Evolutionary conservation across 805 yeast species (phyloP), one percentile per base, ranked within the genome.

Genomic region (Wickerhamiella sergipiensis): DNA sequence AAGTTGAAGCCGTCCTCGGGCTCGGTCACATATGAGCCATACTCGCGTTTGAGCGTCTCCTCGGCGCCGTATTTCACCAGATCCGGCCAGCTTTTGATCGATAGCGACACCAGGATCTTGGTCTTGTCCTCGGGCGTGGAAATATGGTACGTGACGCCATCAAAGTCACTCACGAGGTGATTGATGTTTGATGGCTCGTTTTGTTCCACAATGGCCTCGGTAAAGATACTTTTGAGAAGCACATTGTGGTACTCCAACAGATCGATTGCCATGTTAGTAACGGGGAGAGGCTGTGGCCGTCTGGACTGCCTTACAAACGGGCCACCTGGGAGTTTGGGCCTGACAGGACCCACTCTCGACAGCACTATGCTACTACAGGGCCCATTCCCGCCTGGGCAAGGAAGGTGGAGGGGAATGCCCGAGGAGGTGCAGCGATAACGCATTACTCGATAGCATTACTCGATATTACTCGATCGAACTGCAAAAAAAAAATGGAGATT

Each of bases 131-230:
- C 88, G 2, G 89, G 85, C n/a, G 94, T 90, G 46, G 95, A 83
- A 54, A 92, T 73, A 67, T 90, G 97, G 68, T 85, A 89, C 29
- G 92, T 85, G 47, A 96, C 95, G 70, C 87, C 87, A 67, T 92
- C 99, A 61, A 92, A 92, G 71, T 92, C 99, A 40, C 95, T 82
- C 55, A 92, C 78, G 55, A 90, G 80, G 66, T 97, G 79, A 68
- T 92, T 97, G 55, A 87, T 72, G 40, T 60, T 52, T 47, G 75
- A 65, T 2, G 77, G 74, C 23, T 66, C 69, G 47, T 69, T 70
- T 21, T 72, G 80, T 23, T 71, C 68, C 22, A 71, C 65, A 49
- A 85, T 69, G 48, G 88, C 78, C 64, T 84, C 95, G 33, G 79
- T 75, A 56, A 92, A 74, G 1, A 95, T 80, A 57, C 85, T 82